These are phyloP conservation scores for Yamadazyma dushanensis DNA, from an alignment of 1,139 yeast species.

Conservation along the genomic window DNA sequence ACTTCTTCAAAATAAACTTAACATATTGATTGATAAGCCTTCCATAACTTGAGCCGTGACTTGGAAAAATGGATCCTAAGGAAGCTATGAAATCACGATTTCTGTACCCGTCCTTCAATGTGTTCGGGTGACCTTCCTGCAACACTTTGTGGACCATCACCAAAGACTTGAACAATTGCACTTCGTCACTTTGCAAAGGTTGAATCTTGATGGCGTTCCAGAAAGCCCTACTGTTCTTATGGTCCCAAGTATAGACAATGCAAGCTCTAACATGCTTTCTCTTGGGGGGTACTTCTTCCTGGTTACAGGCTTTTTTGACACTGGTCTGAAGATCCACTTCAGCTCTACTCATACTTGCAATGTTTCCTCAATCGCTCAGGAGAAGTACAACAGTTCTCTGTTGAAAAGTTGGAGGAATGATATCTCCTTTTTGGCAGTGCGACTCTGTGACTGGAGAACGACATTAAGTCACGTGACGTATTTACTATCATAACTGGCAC, in stretches of 20 bases:
- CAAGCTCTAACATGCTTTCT: constrained; percentile 94
- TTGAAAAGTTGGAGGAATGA: neutral
- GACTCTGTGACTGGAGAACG: constrained; percentile 1
- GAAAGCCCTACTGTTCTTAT: constrained; percentile 79
- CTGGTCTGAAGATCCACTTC: constrained; percentile 64
- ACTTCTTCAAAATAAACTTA: constrained; percentile 65
- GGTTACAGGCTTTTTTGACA: constrained; percentile 82
- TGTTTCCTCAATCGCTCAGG: neutral
- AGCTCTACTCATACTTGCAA: constrained; percentile 44
- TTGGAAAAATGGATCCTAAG: constrained; percentile 42
- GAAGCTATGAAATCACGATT: constrained; percentile 53
- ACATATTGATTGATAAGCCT: constrained; percentile 79
- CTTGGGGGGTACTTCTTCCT: constrained; percentile 91
- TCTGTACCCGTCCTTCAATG: constrained; percentile 77
- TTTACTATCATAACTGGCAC: too few relatives aligned
- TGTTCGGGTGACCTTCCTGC: constrained; percentile 93
- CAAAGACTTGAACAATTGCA: constrained; percentile 85
- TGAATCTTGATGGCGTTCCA: constrained; percentile 83
- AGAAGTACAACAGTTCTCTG: neutral
- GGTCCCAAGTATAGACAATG: constrained; percentile 96
- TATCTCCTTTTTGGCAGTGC: constrained; percentile 5
- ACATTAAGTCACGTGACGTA: neutral
- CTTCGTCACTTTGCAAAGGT: constrained; percentile 79
- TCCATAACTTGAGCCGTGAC: constrained; percentile 57
- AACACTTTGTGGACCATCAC: constrained; percentile 88